Evolutionary conservation across 192 early-diverging fungal species (phyloP).

Genomic region (Pilobolus umbonatus): DNA sequence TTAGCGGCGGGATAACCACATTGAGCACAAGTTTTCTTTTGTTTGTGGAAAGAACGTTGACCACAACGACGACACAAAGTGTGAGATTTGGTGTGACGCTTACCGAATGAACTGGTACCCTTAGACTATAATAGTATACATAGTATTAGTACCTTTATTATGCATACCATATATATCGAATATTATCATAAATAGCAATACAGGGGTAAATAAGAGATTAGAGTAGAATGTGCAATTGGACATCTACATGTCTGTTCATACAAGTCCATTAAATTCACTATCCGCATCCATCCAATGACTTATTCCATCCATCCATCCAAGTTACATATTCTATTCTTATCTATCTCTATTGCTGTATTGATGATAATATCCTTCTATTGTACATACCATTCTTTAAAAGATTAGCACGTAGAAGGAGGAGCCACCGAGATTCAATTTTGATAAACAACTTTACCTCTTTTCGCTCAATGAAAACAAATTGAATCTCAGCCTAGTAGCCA

Average conservation of each 20-base stretch:
- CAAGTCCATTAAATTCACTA: neutral
- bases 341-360: neutral
- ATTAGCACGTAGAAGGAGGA: conserved; percentile 4
- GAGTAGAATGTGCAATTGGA: neutral
- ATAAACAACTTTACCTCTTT: too few species aligned
- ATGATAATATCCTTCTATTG: neutral
- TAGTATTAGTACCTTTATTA: too few species aligned
- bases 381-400: conserved; percentile 4
- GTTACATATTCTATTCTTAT: neutral
- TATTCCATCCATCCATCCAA: neutral
- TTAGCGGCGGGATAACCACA: conserved; percentile 98
- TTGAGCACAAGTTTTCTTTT: conserved; percentile 99
- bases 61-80: conserved; percentile 96
- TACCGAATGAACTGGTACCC: conserved; percentile 98
- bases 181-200: neutral
- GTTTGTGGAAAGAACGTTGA: conserved; percentile 95
- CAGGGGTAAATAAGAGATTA: too few species aligned
- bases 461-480: too few species aligned
- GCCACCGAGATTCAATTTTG: too few species aligned
- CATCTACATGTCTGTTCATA: neutral
- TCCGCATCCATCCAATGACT: neutral
- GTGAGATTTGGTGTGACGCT: conserved; percentile 99
- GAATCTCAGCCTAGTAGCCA: too few species aligned
- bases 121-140: conserved; percentile 77
- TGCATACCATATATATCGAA: neutral